Conservation (phyloP, 2,329 filamentous ascomycete species). For the Penicillium hordei region DNA sequence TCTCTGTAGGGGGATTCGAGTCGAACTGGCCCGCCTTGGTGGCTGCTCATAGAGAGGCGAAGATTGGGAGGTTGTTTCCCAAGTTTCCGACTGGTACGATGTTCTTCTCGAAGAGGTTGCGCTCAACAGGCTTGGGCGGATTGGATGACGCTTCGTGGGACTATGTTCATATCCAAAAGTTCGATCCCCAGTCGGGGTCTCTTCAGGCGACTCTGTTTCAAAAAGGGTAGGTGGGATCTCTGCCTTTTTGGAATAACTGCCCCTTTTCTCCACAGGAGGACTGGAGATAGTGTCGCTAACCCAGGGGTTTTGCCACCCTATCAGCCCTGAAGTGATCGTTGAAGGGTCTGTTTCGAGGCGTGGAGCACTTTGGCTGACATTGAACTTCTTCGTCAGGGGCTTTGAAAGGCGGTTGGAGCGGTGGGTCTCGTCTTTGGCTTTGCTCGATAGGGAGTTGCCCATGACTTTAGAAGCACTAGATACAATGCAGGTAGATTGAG, state of each 20-base stretch:
- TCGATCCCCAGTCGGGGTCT: background rate
- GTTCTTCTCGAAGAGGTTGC: conserved; percentile 20
- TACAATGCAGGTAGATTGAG: conserved; percentile 12
- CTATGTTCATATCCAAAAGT: background rate
- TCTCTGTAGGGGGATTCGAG: conserved; percentile 28
- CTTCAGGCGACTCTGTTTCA: conserved; percentile 12
- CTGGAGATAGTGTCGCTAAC: conserved; percentile 28
- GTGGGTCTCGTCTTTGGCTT: conserved; percentile 33
- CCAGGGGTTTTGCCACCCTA: conserved; percentile 40
- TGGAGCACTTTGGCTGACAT: conserved; percentile 16
- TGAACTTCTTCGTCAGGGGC: conserved; percentile 31
- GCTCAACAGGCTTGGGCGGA: conserved; percentile 16
- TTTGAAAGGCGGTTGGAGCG: conserved; percentile 41
- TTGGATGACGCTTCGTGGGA: conserved; percentile 1
- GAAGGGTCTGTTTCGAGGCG: conserved; percentile 8
- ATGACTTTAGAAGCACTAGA: conserved; percentile 26
- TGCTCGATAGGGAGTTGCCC: conserved; percentile 39
- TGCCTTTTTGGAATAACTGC: conserved; percentile 9
- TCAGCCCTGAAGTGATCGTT: conserved; percentile 17
- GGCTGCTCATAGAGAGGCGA: conserved; percentile 21
- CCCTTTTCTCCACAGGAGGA: conserved; percentile 9
- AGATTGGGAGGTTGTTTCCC: conserved; percentile 14
- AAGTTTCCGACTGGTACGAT: conserved; percentile 24
- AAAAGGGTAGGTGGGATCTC: conserved; percentile 21
- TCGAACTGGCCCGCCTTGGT: conserved; percentile 33